These are phyloP conservation scores for Ophiostoma quercus DNA, from an alignment of 2,329 filamentous ascomycete genomes.

Conservation along the genomic window DNA sequence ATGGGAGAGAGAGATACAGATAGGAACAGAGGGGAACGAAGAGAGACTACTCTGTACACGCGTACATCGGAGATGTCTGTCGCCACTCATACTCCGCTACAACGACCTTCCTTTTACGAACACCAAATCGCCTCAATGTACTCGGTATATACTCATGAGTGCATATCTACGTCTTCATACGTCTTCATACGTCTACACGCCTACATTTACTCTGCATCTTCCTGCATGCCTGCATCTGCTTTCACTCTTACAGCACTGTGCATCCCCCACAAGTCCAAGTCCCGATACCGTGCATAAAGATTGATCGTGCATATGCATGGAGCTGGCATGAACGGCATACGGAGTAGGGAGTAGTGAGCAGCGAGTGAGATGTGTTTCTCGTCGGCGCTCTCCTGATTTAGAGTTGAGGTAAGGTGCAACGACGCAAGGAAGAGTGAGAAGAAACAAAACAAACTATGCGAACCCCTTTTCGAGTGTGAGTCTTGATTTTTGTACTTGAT, in stretches of 20 bases:
- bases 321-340: not conserved
- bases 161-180: not conserved
- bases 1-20: too few species aligned
- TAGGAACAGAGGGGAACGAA: too few species aligned
- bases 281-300: conserved; percentile 4
- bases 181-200: not conserved
- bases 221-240: not conserved
- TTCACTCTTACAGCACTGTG: not conserved
- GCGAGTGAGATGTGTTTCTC: not conserved
- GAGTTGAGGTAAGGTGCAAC: not conserved
- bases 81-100: not conserved
- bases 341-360: not conserved
- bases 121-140: not conserved
- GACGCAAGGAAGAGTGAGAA: not conserved
- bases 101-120: conserved; percentile 4
- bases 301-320: conserved; percentile 8
- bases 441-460: not conserved
- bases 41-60: not conserved
- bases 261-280: conserved; percentile 6
- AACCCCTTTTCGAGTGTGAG: not conserved
- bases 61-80: not conserved
- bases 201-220: not conserved
- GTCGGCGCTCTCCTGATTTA: not conserved
- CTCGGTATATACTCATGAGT: not conserved
- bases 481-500: not conserved